Conservation (phyloP, 768 basidiomycete species). For the Chlorophyllum brunneum region DNA sequence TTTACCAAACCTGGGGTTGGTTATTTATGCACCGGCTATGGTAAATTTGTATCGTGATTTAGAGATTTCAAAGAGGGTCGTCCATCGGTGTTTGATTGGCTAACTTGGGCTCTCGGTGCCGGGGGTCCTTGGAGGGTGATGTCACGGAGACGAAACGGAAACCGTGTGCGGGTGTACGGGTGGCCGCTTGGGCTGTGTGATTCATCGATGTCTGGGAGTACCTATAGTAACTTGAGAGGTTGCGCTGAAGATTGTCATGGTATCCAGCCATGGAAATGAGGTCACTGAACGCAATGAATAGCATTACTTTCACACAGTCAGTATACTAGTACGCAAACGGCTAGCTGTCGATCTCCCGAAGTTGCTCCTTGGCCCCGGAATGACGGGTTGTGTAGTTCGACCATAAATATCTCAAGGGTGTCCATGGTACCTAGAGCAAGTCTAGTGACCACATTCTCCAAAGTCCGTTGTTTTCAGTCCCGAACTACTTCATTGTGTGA, state of each 20-base stretch:
- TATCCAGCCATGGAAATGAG: not conserved
- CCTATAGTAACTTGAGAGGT: not conserved
- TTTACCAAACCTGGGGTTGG: constrained; percentile 10
- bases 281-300: too few species aligned
- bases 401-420: too few species aligned
- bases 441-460: not conserved
- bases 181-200: not conserved
- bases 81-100: not conserved
- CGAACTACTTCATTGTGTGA: too few species aligned
- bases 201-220: not conserved
- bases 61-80: not conserved
- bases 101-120: not conserved
- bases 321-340: too few species aligned
- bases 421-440: too few species aligned
- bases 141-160: not conserved
- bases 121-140: not conserved
- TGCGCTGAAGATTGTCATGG: not conserved
- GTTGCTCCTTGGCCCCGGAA: too few species aligned
- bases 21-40: constrained; percentile 4
- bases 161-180: not conserved
- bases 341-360: too few species aligned
- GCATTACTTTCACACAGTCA: too few species aligned
- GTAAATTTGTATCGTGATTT: not conserved
- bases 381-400: too few species aligned
- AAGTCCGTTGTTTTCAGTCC: not conserved